phyloP scores from a whole-genome alignment of 2,329 filamentous ascomycete species.

The Dothideomycetes sp. region DNA sequence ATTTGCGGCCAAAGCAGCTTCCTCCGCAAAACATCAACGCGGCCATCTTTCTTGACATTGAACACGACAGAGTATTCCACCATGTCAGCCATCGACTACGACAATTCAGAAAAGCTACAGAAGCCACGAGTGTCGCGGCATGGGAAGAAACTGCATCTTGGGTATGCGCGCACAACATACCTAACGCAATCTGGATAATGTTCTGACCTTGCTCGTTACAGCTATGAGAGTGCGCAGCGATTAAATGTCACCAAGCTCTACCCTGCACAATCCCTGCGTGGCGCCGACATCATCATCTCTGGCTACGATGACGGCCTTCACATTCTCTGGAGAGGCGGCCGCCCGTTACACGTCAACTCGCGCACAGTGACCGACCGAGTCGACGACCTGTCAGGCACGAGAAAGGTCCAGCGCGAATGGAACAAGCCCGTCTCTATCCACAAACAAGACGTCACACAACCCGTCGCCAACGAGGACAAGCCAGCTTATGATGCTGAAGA shows the following conservation, averaged over 20 bases:
- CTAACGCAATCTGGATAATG: background rate
- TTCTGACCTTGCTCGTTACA: constrained; percentile 23
- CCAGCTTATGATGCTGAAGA: constrained; percentile 38
- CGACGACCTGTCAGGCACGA: background rate
- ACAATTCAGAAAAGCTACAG: constrained; percentile 9
- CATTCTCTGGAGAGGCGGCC: constrained; percentile 53
- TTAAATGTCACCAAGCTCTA: constrained; percentile 49
- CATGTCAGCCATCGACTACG: background rate
- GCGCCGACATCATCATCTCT: constrained; percentile 53
- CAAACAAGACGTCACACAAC: background rate
- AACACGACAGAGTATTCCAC: too few species aligned
- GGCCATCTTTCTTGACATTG: constrained; percentile 2
- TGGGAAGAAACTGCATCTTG: constrained; percentile 25
- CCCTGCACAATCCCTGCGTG: constrained; percentile 49
- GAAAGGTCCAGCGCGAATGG: constrained; percentile 3
- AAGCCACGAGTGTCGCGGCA: constrained; percentile 12
- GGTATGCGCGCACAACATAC: constrained; percentile 16
- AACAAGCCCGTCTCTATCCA: constrained; percentile 1
- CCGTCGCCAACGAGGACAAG: background rate
- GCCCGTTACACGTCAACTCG: constrained; percentile 19
- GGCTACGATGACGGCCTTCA: constrained; percentile 50
- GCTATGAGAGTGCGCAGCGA: constrained; percentile 52
- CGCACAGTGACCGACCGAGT: constrained; percentile 8
- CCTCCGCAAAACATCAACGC: constrained; percentile 2
- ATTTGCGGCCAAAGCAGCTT: constrained; percentile 3